These are phyloP conservation scores for Cladorrhinum sp. DNA, from an alignment of 2,329 filamentous ascomycete species.

Conservation along the genomic window DNA sequence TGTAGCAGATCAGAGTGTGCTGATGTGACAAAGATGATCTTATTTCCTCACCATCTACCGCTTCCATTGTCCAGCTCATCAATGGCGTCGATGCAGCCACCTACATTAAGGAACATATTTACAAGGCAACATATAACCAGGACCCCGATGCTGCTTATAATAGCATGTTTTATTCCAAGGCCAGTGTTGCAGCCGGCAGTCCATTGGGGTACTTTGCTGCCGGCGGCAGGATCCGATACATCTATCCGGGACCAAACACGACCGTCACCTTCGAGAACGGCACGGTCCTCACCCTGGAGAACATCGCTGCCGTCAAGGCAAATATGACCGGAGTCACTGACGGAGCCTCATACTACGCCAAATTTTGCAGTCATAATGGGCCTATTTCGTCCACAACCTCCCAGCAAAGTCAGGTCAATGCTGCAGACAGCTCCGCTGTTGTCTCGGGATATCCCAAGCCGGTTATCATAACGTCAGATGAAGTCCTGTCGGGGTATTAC, in stretches of 20 bases:
- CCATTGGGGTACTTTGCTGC: slow-evolving; percentile 32
- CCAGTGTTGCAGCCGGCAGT: slow-evolving; percentile 19
- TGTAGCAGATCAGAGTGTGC: no score
- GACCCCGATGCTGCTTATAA: slow-evolving; percentile 38
- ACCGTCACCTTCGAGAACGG: slow-evolving; percentile 39
- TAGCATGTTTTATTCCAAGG: slow-evolving; percentile 35
- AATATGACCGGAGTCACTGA: slow-evolving; percentile 32
- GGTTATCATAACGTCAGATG: slow-evolving; percentile 30
- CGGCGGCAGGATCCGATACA: slow-evolving; percentile 32
- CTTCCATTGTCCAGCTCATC: slow-evolving; percentile 28
- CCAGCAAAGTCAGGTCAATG: neutral
- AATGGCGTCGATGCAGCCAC: slow-evolving; percentile 31
- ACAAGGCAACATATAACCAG: slow-evolving; percentile 35
- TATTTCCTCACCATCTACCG: slow-evolving; percentile 25
- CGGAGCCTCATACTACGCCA: slow-evolving; percentile 34
- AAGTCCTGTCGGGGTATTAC: slow-evolving; percentile 36
- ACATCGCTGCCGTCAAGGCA: slow-evolving; percentile 32
- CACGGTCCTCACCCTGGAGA: slow-evolving; percentile 31
- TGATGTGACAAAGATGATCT: slow-evolving; percentile 15
- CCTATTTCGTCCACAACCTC: neutral
- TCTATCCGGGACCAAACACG: slow-evolving; percentile 34
- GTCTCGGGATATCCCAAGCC: slow-evolving; percentile 32
- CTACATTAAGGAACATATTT: slow-evolving; percentile 43
- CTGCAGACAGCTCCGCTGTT: slow-evolving; percentile 7
- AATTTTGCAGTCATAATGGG: slow-evolving; percentile 32